Percentiles rank a stretch among this genome's conserved stretches.
phyloP scores from a whole-genome alignment of 2,329 filamentous ascomycete species.

The Sodiomyces alkalinus region DNA sequence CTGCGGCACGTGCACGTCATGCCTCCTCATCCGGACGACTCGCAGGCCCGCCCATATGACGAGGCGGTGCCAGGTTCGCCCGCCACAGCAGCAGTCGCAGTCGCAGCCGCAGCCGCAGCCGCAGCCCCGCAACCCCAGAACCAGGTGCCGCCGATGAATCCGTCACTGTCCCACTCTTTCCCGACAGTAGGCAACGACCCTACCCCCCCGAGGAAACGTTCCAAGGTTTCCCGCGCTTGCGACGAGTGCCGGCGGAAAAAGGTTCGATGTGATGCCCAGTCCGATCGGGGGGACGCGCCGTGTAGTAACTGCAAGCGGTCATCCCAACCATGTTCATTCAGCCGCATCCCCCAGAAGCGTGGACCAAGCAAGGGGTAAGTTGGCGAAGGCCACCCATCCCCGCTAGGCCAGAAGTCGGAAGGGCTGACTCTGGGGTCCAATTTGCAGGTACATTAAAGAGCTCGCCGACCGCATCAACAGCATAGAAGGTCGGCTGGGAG shows the following conservation, averaged over 20 bases:
- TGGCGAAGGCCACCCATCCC: not conserved
- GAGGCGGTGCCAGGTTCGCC: too few relatives aligned
- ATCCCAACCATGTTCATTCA: conserved; percentile 68
- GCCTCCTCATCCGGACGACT: not conserved
- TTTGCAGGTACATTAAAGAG: conserved; percentile 73
- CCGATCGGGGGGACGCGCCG: conserved; percentile 55
- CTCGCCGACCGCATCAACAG: conserved; percentile 71
- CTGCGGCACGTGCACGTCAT: conserved; percentile 11
- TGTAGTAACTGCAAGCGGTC: conserved; percentile 73
- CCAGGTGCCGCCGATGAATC: too few relatives aligned
- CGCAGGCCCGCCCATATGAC: conserved; percentile 17
- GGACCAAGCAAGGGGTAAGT: conserved; percentile 75
- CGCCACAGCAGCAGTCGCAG: too few relatives aligned
- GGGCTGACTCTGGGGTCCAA: not conserved
- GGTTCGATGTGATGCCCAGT: conserved; percentile 73
- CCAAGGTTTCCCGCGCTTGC: conserved; percentile 77
- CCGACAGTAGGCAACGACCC: conserved; percentile 30
- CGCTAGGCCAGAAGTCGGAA: not conserved
- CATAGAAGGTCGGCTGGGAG: conserved; percentile 60
- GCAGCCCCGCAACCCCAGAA: too few relatives aligned
- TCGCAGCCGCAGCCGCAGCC: too few relatives aligned
- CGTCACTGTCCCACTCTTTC: conserved; percentile 26
- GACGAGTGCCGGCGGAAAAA: conserved; percentile 84
- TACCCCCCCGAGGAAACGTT: conserved; percentile 58
- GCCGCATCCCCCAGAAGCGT: conserved; percentile 73